phyloP scores from a whole-genome alignment of 108 stramenopile species.

The Epithemia pelagica region DNA sequence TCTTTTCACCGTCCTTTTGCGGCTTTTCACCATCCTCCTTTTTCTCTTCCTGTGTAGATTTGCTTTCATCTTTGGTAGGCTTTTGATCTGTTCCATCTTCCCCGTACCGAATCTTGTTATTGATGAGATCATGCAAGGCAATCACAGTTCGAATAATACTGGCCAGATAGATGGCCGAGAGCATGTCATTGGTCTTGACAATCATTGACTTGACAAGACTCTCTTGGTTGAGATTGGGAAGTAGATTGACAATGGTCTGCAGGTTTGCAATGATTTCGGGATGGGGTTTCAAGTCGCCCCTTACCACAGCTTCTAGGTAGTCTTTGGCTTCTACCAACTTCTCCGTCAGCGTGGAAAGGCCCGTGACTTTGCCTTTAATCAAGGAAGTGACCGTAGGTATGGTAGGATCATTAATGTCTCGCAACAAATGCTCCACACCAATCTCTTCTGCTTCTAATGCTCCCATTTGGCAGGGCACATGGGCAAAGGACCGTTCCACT shows the following conservation, averaged over 20 bases:
- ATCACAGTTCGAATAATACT: conserved; percentile 90
- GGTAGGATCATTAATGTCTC: conserved; percentile 99
- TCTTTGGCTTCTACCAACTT: conserved; percentile 91
- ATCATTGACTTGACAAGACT: conserved; percentile 85
- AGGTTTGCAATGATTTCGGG: conserved; percentile 88
- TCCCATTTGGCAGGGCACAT: conserved; percentile 86
- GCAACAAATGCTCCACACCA: conserved; percentile 97
- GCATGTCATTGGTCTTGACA: conserved; percentile 98
- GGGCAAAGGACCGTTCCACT: conserved; percentile 89
- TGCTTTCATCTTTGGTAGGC: conserved; percentile 29
- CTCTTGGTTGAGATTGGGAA: conserved; percentile 96
- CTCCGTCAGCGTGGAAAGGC: conserved; percentile 75
- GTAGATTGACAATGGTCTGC: conserved; percentile 93
- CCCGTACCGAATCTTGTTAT: conserved; percentile 90
- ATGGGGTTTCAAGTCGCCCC: conserved; percentile 58
- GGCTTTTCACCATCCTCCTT: conserved; percentile 35
- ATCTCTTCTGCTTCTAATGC: conserved; percentile 97
- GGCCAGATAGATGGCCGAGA: conserved; percentile 87
- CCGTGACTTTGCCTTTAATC: conserved; percentile 93
- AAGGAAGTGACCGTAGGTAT: conserved; percentile 86
- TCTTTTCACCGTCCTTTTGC: conserved; percentile 31
- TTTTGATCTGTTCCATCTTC: conserved; percentile 27
- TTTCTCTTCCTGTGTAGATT: conserved; percentile 33
- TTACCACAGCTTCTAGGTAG: conserved; percentile 79
- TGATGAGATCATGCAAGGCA: conserved; percentile 94